Evolutionary conservation across 192 early-diverging fungal species (phyloP).

Genomic region (Umbelopsis sp.): DNA sequence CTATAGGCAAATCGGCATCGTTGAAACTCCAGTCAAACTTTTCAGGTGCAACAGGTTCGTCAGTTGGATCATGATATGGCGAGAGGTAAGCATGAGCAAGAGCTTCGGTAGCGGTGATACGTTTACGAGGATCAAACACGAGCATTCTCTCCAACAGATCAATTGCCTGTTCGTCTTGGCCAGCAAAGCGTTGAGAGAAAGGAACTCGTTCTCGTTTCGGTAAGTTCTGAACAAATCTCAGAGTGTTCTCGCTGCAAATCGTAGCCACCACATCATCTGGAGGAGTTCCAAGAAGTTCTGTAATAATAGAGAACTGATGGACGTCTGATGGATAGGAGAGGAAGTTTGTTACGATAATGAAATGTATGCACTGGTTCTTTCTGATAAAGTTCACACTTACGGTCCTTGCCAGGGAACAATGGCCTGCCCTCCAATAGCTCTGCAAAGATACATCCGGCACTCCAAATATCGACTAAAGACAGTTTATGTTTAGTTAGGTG

Average conservation of each 20-base stretch:
- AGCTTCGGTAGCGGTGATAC: slow-evolving; percentile 86
- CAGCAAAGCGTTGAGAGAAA: slow-evolving; percentile 80
- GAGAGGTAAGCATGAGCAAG: slow-evolving; percentile 88
- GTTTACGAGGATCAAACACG: slow-evolving; percentile 89
- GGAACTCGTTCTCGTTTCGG: slow-evolving; percentile 79
- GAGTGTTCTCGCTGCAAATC: slow-evolving; percentile 93
- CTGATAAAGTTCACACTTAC: slow-evolving; percentile 41
- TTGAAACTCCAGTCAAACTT: slow-evolving; percentile 96
- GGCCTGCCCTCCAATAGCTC: slow-evolving; percentile 97
- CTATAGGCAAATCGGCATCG: slow-evolving; percentile 84
- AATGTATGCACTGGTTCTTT: neutral
- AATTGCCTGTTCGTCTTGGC: slow-evolving; percentile 74
- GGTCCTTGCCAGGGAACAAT: slow-evolving; percentile 94
- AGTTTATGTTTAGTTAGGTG: too few relatives aligned
- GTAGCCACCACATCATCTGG: slow-evolving; percentile 90
- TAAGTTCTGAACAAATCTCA: slow-evolving; percentile 88
- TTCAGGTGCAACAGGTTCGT: slow-evolving; percentile 80
- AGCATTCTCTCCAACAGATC: slow-evolving; percentile 91
- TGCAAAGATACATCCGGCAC: slow-evolving; percentile 91
- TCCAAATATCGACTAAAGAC: slow-evolving; percentile 86
- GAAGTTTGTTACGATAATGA: slow-evolving; percentile 5
- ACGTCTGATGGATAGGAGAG: slow-evolving; percentile 63
- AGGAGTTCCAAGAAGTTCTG: slow-evolving; percentile 89
- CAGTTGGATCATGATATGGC: slow-evolving; percentile 87
- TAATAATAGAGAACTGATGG: slow-evolving; percentile 95